These are phyloP conservation scores for Mallotus nudiflorus DNA, from an alignment of 345 rosid species.

Conservation along the genomic window DNA sequence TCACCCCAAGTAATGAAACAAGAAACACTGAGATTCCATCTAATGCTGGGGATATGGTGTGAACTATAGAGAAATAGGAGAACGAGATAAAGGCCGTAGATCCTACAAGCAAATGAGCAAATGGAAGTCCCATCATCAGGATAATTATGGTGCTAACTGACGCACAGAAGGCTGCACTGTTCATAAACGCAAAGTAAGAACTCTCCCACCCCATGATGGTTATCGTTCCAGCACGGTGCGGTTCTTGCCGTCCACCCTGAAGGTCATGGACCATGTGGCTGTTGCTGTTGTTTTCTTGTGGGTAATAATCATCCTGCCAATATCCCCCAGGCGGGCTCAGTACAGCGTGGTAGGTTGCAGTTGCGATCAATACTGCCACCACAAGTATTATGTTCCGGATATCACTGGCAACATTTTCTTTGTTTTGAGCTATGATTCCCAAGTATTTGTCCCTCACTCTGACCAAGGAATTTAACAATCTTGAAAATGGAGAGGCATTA, in stretches of 20 bases:
- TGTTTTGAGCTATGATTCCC: background rate
- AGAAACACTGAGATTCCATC: background rate
- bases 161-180: slow-evolving; percentile 8
- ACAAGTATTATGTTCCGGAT: background rate
- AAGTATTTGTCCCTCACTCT: background rate
- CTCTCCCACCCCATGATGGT: background rate
- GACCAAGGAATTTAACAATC: background rate
- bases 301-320: background rate
- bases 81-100: slow-evolving; percentile 4
- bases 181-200: background rate
- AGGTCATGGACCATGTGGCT: too few species aligned
- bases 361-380: slow-evolving; percentile 1
- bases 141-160: slow-evolving; percentile 12
- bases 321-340: slow-evolving; percentile 1
- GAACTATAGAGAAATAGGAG: slow-evolving; percentile 2
- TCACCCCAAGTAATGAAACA: background rate
- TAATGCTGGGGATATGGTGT: background rate
- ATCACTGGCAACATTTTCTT: background rate
- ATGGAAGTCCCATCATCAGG: slow-evolving; percentile 16
- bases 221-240: background rate
- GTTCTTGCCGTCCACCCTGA: background rate
- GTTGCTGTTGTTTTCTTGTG: background rate
- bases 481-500: background rate
- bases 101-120: slow-evolving; percentile 6
- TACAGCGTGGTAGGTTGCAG: slow-evolving; percentile 3